These are phyloP conservation scores for Pythium aquatile DNA, from an alignment of 352 stramenopile species.

Conservation along the genomic window DNA sequence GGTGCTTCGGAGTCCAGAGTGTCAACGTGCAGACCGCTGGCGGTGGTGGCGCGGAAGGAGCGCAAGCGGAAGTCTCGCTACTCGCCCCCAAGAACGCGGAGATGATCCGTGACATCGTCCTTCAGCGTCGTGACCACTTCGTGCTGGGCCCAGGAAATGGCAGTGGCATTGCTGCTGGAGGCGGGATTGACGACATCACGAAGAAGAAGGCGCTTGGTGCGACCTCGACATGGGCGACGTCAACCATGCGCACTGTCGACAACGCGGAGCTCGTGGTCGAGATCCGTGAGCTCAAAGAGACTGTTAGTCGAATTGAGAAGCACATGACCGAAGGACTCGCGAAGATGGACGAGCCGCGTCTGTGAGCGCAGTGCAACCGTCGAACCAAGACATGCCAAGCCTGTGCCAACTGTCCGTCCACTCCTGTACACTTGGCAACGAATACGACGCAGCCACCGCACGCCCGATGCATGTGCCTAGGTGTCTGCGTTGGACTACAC, in stretches of 20 bases:
- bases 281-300: conserved; percentile 23
- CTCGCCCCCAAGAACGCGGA: conserved; percentile 21
- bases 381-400: too few relatives aligned
- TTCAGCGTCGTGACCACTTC: conserved; percentile 20
- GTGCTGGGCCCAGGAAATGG: conserved; percentile 9
- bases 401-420: neutral
- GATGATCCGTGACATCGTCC: conserved; percentile 23
- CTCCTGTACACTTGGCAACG: neutral
- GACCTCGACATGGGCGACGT: neutral
- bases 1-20: conserved; percentile 15
- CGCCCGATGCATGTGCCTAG: neutral
- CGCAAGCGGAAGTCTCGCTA: conserved; percentile 6
- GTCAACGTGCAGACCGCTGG: conserved; percentile 19
- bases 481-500: neutral
- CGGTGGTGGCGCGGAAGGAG: conserved; percentile 1
- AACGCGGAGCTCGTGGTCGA: conserved; percentile 8
- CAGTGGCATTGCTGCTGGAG: conserved; percentile 14
- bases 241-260: neutral
- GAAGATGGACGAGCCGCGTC: conserved; percentile 10
- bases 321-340: conserved; percentile 9
- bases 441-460: neutral
- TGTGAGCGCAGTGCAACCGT: neutral
- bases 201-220: neutral
- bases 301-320: conserved; percentile 14
- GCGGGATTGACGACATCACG: conserved; percentile 13